A percentile compares a stretch with the other conserved stretches of the same genome.
Evolutionary conservation across 2,329 filamentous ascomycete species (phyloP).

Genomic region (Biscogniauxia sp.): DNA sequence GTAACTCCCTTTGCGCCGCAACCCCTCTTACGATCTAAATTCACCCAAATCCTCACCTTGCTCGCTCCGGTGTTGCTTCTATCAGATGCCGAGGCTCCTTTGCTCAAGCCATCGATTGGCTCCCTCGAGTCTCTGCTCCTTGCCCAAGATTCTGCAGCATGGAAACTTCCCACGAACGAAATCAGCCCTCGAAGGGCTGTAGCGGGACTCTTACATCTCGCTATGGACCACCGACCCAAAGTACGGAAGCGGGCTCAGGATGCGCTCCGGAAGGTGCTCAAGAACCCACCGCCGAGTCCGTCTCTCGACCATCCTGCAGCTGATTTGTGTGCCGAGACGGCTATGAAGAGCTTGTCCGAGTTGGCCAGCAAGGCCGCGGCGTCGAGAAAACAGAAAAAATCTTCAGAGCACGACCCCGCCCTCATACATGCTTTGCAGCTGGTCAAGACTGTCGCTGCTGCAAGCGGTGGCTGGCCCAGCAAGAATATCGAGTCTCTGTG

Average conservation of each 20-base stretch:
- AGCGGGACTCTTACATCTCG: conserved; percentile 78
- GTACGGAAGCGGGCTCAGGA: conserved; percentile 92
- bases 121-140: conserved; percentile 89
- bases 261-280: conserved; percentile 77
- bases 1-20: conserved; percentile 82
- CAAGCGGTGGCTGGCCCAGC: conserved; percentile 92
- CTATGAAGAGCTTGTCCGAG: conserved; percentile 75
- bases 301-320: conserved; percentile 91
- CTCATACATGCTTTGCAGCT: conserved; percentile 91
- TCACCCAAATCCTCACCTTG: conserved; percentile 85
- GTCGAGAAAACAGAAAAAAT: conserved; percentile 68
- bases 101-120: conserved; percentile 85
- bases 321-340: conserved; percentile 93
- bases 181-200: conserved; percentile 85
- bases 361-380: conserved; percentile 61
- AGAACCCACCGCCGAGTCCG: conserved; percentile 83
- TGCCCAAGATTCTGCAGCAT: conserved; percentile 82
- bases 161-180: conserved; percentile 80
- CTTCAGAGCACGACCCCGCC: conserved; percentile 68
- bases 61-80: conserved; percentile 81
- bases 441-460: conserved; percentile 82
- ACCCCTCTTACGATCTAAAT: conserved; percentile 88
- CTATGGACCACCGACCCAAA: conserved; percentile 86
- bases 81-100: conserved; percentile 78
- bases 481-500: conserved; percentile 92